Percentiles rank a stretch among this genome's conserved stretches.
Conservation (phyloP, 75 land plant species). For the Azolla pinnata region DNA sequence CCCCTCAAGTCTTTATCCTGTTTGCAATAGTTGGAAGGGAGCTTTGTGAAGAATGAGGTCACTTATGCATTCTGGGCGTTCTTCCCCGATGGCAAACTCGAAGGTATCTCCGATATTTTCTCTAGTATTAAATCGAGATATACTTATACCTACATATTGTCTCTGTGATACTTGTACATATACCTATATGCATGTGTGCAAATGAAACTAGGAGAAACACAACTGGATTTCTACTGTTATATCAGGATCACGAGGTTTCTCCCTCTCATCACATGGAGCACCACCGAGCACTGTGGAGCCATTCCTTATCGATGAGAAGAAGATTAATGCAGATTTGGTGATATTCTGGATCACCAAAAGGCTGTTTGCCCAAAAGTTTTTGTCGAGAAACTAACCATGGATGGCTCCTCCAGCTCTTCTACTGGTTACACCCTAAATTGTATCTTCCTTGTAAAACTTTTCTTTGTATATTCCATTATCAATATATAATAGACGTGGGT, state of each 20-base stretch:
- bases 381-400: constrained; percentile 30
- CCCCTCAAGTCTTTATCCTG: constrained; percentile 14
- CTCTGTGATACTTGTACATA: not conserved
- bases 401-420: too few relatives aligned
- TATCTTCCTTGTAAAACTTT: too few relatives aligned
- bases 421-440: too few relatives aligned
- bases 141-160: not conserved
- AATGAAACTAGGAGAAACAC: too few relatives aligned
- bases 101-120: too few relatives aligned
- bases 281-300: constrained; percentile 85
- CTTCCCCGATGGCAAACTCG: constrained; percentile 65
- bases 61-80: constrained; percentile 77
- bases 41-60: constrained; percentile 50
- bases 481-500: too few relatives aligned
- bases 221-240: too few relatives aligned
- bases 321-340: constrained; percentile 44
- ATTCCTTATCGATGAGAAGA: constrained; percentile 77
- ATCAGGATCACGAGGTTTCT: constrained; percentile 80
- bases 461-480: too few relatives aligned
- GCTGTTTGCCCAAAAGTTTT: constrained; percentile 69
- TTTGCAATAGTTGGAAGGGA: constrained; percentile 89
- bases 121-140: not conserved
- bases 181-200: too few relatives aligned
- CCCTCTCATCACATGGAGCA: constrained; percentile 64
- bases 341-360: constrained; percentile 71